Percentiles rank a stretch among this genome's conserved stretches.
phyloP scores from a whole-genome alignment of 306 rosid genomes.

The Aeschynomene evenia region DNA sequence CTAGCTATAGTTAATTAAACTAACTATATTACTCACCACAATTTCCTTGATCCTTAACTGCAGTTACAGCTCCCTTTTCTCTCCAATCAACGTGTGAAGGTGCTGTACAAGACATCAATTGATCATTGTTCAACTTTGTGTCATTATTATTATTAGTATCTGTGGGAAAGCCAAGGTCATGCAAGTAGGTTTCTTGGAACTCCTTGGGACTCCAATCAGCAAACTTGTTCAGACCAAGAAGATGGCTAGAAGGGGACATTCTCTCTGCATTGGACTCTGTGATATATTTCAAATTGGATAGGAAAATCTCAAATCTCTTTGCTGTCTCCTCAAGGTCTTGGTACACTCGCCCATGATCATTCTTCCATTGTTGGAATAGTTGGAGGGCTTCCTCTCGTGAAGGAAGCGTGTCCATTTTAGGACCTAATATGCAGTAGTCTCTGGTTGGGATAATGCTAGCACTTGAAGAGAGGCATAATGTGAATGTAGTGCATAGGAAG shows the following conservation, averaged over 20 bases:
- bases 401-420: conserved; percentile 35
- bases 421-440: conserved; percentile 36
- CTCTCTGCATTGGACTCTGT: conserved; percentile 41
- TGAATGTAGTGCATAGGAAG: not conserved
- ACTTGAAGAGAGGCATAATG: conserved; percentile 33
- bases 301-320: conserved; percentile 51
- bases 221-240: conserved; percentile 51
- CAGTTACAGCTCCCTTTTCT: conserved; percentile 43
- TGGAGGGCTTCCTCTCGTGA: conserved; percentile 37
- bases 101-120: conserved; percentile 30
- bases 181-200: conserved; percentile 29
- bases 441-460: conserved; percentile 12
- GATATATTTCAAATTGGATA: conserved; percentile 43
- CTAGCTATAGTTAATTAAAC: too few relatives aligned
- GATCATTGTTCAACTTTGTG: conserved; percentile 2
- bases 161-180: not conserved
- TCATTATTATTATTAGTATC: too few relatives aligned
- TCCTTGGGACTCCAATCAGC: conserved; percentile 53
- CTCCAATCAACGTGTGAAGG: conserved; percentile 63
- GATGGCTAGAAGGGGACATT: not conserved
- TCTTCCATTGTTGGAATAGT: conserved; percentile 51
- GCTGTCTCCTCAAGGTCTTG: conserved; percentile 34
- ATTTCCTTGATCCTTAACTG: conserved; percentile 39
- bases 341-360: conserved; percentile 46
- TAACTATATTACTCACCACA: too few relatives aligned